Evolutionary conservation across 1,284 basidiomycete species (phyloP), one percentile per base, ranked within the genome.

Genomic region (Ustilago vetiveriae): DNA sequence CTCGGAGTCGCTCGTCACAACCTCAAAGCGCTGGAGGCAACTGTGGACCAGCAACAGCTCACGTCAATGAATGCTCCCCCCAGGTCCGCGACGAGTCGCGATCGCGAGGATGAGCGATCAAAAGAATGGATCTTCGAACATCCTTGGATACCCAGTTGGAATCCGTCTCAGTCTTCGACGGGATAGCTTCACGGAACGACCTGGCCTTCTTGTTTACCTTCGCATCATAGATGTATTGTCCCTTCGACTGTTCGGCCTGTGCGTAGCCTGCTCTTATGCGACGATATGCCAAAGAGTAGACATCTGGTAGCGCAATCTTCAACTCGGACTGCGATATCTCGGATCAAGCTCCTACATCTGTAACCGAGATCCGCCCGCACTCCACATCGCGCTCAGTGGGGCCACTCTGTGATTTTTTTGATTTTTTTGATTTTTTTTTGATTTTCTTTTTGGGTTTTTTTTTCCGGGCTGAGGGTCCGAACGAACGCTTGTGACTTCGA

Each of bases 101-200:
- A 17, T 6, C n/a, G 17, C 19, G 26, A 23, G 26, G 27, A 6
- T 16, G 27, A 44, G 11, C n/a, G n/a, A n/a, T n/a, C n/a, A n/a
- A 23, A 7, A 5, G 29, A 26, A 26, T 49, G 33, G 45, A 23
- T 30, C 11, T 54, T 54, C n/a, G 62, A 65, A 30, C 54, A 65
- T 21, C 62, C 62, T 26, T 65, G 62, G 62, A 50, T 65, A 16
- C 62, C 62, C 19, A 57, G 46, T 30, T 65, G 62, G 62, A 19
- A 6, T 10, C 36, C 35, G 6, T 10, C 13, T 29, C 27, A n/a
- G n/a, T n/a, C n/a, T n/a, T n/a, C n/a, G n/a, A n/a, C n/a, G n/a
- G n/a, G n/a, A n/a, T n/a, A n/a, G n/a, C n/a, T n/a, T n/a, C n/a
- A n/a, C n/a, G n/a, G n/a, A n/a, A n/a, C n/a, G n/a, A n/a, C n/a